A percentile compares a stretch with the other conserved stretches of the same genome.
Evolutionary conservation across 176 grass and related monocot genomes (phyloP).

Genomic region (Triticum timopheevii): DNA sequence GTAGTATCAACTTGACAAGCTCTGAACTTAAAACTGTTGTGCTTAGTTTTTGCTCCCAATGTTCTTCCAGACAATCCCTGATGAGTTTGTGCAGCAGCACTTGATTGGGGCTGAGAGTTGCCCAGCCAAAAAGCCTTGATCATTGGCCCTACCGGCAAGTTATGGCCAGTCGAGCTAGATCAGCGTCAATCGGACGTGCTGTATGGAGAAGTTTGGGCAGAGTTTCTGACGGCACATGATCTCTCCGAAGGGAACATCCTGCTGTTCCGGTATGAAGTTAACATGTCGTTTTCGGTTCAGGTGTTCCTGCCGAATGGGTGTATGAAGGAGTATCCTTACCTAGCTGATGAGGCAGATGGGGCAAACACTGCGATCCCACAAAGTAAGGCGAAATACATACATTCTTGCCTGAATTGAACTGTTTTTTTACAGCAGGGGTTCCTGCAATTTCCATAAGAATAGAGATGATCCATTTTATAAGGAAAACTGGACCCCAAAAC

Average conservation of each 20-base stretch:
- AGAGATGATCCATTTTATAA: too few species aligned
- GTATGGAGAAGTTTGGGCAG: constrained; percentile 14
- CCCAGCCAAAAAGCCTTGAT: constrained; percentile 7
- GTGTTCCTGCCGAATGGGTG: constrained; percentile 15
- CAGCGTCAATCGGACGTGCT: neutral
- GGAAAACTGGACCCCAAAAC: too few species aligned
- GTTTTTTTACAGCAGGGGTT: neutral
- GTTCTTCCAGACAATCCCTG: constrained; percentile 33
- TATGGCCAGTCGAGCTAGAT: constrained; percentile 18
- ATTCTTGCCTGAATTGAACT: neutral
- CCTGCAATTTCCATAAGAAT: too few species aligned
- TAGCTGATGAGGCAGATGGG: neutral
- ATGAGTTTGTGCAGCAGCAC: constrained; percentile 34
- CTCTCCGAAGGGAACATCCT: constrained; percentile 28
- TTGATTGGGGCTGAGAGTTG: neutral
- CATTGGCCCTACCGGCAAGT: constrained; percentile 9
- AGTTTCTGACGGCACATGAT: constrained; percentile 20
- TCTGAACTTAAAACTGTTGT: neutral
- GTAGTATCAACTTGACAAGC: neutral
- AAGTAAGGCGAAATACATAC: neutral
- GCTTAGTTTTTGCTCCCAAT: neutral
- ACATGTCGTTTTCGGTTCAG: constrained; percentile 28
- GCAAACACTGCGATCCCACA: neutral
- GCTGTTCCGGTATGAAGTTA: constrained; percentile 33
- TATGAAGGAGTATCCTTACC: constrained; percentile 11